Conservation (phyloP, 768 basidiomycete species). For the Megacollybia marginata region DNA sequence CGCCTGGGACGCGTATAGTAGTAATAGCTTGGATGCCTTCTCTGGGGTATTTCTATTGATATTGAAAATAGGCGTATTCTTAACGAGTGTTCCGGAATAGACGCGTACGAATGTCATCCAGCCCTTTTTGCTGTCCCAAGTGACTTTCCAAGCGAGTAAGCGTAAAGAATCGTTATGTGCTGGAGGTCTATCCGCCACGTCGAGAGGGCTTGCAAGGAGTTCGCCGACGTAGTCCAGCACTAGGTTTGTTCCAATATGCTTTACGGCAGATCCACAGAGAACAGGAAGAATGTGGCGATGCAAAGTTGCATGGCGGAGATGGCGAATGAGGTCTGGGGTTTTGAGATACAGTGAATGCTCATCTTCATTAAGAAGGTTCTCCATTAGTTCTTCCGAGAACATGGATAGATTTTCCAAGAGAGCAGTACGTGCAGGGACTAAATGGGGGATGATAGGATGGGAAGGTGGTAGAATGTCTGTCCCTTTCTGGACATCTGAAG, state of each 20-base stretch:
- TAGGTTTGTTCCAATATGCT: constrained; percentile 73
- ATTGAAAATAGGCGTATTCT: constrained; percentile 56
- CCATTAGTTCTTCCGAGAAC: constrained; percentile 78
- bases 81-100: constrained; percentile 74
- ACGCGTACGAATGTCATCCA: constrained; percentile 94
- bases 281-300: constrained; percentile 66
- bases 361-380: constrained; percentile 51
- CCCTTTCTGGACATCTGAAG: constrained; percentile 30
- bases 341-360: constrained; percentile 57
- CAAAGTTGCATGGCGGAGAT: constrained; percentile 64
- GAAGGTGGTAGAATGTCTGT: constrained; percentile 38
- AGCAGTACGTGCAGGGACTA: constrained; percentile 59
- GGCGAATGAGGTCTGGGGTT: constrained; percentile 51
- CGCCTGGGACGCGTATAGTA: constrained; percentile 71
- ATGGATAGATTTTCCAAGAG: constrained; percentile 76
- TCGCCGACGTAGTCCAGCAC: constrained; percentile 79
- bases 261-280: constrained; percentile 76
- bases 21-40: constrained; percentile 63
- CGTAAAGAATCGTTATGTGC: constrained; percentile 43
- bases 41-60: constrained; percentile 63
- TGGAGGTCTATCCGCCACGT: constrained; percentile 44
- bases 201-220: constrained; percentile 66
- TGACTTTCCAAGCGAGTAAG: constrained; percentile 82
- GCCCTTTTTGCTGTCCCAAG: constrained; percentile 72
- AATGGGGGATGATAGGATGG: constrained; percentile 65